Percentiles rank a stretch among this genome's conserved stretches.
Evolutionary conservation across 371 early-diverging fungal genomes (phyloP).

Genomic region (Apophysomyces elegans): DNA sequence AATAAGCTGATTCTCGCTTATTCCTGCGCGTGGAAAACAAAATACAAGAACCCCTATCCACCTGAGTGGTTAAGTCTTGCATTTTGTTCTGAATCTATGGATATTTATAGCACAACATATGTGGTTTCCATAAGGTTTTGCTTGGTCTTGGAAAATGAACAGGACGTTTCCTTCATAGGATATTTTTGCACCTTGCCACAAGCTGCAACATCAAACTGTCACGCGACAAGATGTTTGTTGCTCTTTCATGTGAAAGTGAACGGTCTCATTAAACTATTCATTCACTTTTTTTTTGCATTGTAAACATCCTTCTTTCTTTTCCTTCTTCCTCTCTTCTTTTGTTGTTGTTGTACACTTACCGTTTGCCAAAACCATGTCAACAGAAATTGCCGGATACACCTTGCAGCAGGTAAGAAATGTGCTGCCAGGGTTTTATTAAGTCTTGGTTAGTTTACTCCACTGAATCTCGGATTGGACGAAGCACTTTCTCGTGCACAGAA

Average conservation of each 20-base stretch:
- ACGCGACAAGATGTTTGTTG: neutral
- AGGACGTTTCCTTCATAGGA: too few species aligned
- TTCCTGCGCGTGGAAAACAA: too few species aligned
- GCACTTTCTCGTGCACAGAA: slow-evolving; percentile 32
- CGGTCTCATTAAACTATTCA: neutral
- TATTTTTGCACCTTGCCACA: too few species aligned
- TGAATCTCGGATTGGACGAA: slow-evolving; percentile 38
- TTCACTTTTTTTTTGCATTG: neutral
- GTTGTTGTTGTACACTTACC: too few species aligned
- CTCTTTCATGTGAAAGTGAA: slow-evolving; percentile 18
- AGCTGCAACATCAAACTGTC: neutral
- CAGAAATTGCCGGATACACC: slow-evolving; percentile 24
- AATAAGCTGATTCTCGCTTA: too few species aligned
- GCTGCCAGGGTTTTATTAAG: neutral
- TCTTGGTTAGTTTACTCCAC: slow-evolving; percentile 26
- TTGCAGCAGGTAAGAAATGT: slow-evolving; percentile 12
- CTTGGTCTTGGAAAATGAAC: too few species aligned
- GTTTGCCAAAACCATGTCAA: slow-evolving; percentile 13
- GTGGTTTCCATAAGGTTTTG: too few species aligned
- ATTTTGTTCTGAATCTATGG: too few species aligned
- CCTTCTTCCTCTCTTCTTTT: slow-evolving; percentile 2
- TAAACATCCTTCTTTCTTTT: slow-evolving; percentile 4
- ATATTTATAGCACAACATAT: too few species aligned
- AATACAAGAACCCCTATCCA: too few species aligned
- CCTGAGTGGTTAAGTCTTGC: too few species aligned